These are phyloP conservation scores for Phaeotremella fagi DNA, from an alignment of 768 basidiomycete genomes.

Conservation along the genomic window DNA sequence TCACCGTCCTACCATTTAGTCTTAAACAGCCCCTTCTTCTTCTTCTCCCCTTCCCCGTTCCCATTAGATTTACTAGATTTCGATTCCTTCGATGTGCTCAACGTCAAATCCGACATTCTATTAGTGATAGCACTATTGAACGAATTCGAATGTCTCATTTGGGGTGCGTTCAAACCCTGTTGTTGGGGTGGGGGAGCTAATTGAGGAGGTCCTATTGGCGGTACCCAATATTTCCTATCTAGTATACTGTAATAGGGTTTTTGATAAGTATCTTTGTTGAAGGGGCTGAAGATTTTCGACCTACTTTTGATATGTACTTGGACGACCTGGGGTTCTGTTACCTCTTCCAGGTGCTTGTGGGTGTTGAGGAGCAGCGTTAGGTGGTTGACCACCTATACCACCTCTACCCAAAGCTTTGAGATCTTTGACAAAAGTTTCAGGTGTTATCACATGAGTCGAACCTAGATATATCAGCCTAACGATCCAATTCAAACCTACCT, in stretches of 20 bases:
- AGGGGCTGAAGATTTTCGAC: slow-evolving; percentile 5
- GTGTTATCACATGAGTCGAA: slow-evolving; percentile 80
- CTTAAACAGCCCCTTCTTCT: slow-evolving; percentile 35
- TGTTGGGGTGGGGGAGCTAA: slow-evolving; percentile 29
- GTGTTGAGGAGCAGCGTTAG: slow-evolving; percentile 41
- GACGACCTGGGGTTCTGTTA: slow-evolving; percentile 25
- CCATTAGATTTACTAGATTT: slow-evolving; percentile 9
- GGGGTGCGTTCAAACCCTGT: slow-evolving; percentile 7
- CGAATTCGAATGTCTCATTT: slow-evolving; percentile 11
- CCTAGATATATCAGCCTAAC: slow-evolving; percentile 53
- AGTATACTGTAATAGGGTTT: slow-evolving; percentile 32
- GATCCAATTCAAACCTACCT: slow-evolving; percentile 54
- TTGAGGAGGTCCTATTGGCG: slow-evolving; percentile 45
- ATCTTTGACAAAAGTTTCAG: slow-evolving; percentile 77
- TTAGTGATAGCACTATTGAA: slow-evolving; percentile 14
- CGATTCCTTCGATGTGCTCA: slow-evolving; percentile 15
- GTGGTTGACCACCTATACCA: slow-evolving; percentile 63
- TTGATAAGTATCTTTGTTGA: background rate
- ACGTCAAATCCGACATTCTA: slow-evolving; percentile 16
- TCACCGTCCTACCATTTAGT: slow-evolving; percentile 8
- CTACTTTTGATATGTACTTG: slow-evolving; percentile 38
- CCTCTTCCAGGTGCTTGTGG: slow-evolving; percentile 35
- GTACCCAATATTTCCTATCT: slow-evolving; percentile 46
- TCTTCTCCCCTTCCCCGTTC: slow-evolving; percentile 28
- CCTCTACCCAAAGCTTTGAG: slow-evolving; percentile 78